These are phyloP conservation scores for Aspergillus awamori DNA, from an alignment of 2,329 filamentous ascomycete species.

Conservation along the genomic window DNA sequence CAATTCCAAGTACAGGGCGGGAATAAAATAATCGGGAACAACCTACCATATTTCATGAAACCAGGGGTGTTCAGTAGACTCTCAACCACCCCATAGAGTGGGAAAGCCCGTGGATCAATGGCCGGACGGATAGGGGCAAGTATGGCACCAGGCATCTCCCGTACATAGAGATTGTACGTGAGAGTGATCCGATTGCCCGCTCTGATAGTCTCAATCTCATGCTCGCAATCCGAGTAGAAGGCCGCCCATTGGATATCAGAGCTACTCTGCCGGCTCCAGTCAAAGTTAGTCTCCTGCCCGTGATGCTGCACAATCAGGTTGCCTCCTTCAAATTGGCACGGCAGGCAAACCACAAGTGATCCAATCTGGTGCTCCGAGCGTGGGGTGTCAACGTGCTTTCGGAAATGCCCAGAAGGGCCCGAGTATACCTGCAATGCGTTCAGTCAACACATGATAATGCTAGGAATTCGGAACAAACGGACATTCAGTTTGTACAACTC, in stretches of 20 bases:
- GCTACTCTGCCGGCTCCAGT: constrained; percentile 29
- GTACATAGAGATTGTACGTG: constrained; percentile 61
- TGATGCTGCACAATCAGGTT: constrained; percentile 38
- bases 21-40: too few species aligned
- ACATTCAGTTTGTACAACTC: constrained; percentile 64
- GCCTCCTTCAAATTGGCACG: constrained; percentile 38
- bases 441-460: background rate
- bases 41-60: constrained; percentile 44
- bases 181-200: constrained; percentile 59
- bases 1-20: background rate
- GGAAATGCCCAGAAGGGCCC: constrained; percentile 55
- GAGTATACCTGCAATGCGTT: constrained; percentile 50
- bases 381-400: constrained; percentile 58
- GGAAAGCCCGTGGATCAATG: constrained; percentile 40
- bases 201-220: constrained; percentile 50
- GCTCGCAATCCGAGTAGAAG: constrained; percentile 43
- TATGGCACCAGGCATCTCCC: constrained; percentile 35
- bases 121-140: constrained; percentile 13
- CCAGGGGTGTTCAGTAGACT: constrained; percentile 30
- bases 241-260: constrained; percentile 39
- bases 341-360: constrained; percentile 58
- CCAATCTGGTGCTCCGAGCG: constrained; percentile 54
- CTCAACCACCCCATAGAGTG: constrained; percentile 40
- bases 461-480: constrained; percentile 2
- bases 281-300: constrained; percentile 28